These are phyloP conservation scores for Oropetium thomaeum DNA, from an alignment of 176 grass and related monocot species.

Conservation along the genomic window DNA sequence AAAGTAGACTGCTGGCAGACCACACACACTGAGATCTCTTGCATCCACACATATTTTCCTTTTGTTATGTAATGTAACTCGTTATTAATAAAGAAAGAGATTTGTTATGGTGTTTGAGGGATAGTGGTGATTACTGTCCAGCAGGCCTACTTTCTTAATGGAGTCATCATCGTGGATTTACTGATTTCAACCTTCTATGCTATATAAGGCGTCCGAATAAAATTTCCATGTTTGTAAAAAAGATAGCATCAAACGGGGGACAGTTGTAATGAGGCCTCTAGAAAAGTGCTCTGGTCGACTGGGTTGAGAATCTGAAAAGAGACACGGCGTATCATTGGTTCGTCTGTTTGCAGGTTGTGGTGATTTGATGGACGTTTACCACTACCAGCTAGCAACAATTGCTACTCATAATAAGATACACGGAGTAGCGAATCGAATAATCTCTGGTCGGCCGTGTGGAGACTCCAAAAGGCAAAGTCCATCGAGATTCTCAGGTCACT, in stretches of 20 bases:
- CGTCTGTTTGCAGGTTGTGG: not conserved
- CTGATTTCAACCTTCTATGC: too few species aligned
- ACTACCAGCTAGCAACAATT: not conserved
- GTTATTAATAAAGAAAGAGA: too few species aligned
- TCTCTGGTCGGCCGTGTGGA: constrained; percentile 7
- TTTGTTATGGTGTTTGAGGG: too few species aligned
- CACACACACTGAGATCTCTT: not conserved
- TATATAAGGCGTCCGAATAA: too few species aligned
- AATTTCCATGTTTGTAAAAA: too few species aligned
- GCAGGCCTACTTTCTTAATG: too few species aligned
- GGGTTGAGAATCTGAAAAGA: not conserved
- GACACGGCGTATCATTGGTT: not conserved
- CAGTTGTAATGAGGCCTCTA: not conserved
- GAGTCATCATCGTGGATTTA: too few species aligned
- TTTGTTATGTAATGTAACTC: too few species aligned
- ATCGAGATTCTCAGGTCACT: constrained; percentile 7
- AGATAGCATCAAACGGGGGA: not conserved
- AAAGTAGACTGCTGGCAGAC: not conserved
- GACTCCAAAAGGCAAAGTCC: not conserved
- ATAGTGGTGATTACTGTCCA: too few species aligned
- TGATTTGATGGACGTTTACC: not conserved
- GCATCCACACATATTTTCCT: not conserved
- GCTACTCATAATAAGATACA: not conserved
- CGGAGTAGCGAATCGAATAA: not conserved
- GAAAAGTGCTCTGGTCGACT: not conserved